Conservation (phyloP, 1,139 yeast species). For the Torulaspora pretoriensis region DNA sequence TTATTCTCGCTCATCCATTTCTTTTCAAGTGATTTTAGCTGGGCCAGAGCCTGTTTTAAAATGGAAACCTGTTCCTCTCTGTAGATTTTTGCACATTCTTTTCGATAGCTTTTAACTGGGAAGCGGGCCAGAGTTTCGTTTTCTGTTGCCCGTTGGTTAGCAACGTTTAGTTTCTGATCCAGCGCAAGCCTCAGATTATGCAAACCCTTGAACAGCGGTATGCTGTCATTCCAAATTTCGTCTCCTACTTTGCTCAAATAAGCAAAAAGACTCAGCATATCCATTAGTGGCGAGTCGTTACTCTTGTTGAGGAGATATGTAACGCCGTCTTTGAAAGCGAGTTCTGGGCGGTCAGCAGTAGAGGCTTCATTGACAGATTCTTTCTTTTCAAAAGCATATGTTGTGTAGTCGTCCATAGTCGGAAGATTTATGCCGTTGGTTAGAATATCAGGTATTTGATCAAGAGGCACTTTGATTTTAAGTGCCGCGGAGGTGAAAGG, state of each 20-base stretch:
- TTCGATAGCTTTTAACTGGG: conserved; percentile 18
- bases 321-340: conserved; percentile 40
- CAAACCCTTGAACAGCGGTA: conserved; percentile 58
- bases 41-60: conserved; percentile 20
- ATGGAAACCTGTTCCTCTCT: conserved; percentile 25
- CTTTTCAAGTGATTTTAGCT: conserved; percentile 27
- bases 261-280: conserved; percentile 49
- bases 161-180: conserved; percentile 19
- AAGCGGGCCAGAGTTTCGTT: neutral
- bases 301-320: conserved; percentile 42
- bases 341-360: conserved; percentile 22
- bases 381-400: conserved; percentile 36
- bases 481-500: conserved; percentile 59
- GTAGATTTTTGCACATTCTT: conserved; percentile 24
- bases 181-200: conserved; percentile 36
- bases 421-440: conserved; percentile 47
- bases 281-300: conserved; percentile 23
- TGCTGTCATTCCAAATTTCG: conserved; percentile 44
- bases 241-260: conserved; percentile 44
- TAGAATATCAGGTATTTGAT: conserved; percentile 31
- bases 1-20: conserved; percentile 20
- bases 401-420: conserved; percentile 40
- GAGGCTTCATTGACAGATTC: neutral
- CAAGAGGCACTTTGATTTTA: conserved; percentile 47
- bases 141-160: neutral